These are phyloP conservation scores for Amesomyces nigricolor DNA, from an alignment of 2,329 filamentous ascomycete species.

Conservation along the genomic window DNA sequence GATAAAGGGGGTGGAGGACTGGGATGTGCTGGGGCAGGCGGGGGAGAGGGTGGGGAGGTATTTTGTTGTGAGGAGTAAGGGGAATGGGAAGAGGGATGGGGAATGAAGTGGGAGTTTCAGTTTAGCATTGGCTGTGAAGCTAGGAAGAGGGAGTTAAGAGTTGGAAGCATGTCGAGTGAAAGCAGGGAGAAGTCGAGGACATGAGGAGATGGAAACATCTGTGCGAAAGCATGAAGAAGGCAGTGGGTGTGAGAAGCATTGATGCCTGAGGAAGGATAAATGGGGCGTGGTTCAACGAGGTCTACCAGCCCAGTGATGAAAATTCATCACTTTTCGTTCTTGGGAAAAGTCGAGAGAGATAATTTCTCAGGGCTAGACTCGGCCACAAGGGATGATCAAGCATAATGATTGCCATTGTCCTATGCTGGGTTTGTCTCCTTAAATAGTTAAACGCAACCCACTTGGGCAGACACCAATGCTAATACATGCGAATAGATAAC, in stretches of 20 bases:
- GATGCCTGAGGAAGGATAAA: no score
- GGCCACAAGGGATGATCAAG: not conserved
- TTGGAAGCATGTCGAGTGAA: not conserved
- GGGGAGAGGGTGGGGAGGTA: slow-evolving; percentile 63
- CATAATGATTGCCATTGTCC: not conserved
- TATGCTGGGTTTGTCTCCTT: slow-evolving; percentile 7
- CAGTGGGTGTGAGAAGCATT: no score
- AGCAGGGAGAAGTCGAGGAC: not conserved
- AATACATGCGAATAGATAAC: slow-evolving; percentile 9
- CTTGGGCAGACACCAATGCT: slow-evolving; percentile 4
- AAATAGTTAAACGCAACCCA: not conserved
- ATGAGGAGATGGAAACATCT: no score
- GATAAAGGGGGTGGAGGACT: slow-evolving; percentile 49
- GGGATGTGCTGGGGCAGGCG: slow-evolving; percentile 65
- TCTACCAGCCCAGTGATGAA: no score
- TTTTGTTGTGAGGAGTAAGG: slow-evolving; percentile 68
- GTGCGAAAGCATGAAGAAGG: not conserved
- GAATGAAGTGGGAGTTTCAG: not conserved
- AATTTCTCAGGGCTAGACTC: no score
- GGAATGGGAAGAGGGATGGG: slow-evolving; percentile 21
- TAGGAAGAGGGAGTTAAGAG: not conserved
- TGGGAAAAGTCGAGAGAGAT: not conserved
- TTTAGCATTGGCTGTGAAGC: not conserved
- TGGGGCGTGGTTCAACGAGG: no score
- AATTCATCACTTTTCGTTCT: no score